These are phyloP conservation scores for Diaporthe sp. DNA, from an alignment of 2,329 filamentous ascomycete species.

Conservation along the genomic window DNA sequence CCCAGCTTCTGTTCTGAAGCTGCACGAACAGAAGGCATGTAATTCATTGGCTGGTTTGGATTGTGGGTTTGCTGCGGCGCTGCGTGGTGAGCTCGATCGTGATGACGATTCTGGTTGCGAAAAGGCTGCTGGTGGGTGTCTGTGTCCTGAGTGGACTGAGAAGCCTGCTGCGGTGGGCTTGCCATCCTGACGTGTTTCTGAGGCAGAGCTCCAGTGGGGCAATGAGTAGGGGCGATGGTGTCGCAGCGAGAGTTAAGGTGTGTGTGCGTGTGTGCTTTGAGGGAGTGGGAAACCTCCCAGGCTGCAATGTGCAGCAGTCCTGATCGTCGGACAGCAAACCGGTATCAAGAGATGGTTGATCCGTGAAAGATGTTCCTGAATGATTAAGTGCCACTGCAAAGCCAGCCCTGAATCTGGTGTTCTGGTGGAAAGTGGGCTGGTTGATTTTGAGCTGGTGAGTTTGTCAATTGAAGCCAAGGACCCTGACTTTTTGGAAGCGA, in stretches of 20 bases:
- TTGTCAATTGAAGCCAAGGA: background rate
- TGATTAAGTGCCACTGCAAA: background rate
- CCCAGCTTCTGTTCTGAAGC: conserved; percentile 55
- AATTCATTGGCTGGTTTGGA: conserved; percentile 38
- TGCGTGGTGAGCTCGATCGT: conserved; percentile 12
- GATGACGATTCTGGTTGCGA: conserved; percentile 14
- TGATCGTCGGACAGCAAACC: conserved; percentile 14
- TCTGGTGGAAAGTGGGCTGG: background rate
- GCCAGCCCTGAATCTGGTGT: conserved; percentile 13
- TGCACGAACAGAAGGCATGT: conserved; percentile 45
- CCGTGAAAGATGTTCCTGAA: background rate
- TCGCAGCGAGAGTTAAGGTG: background rate
- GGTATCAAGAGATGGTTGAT: background rate
- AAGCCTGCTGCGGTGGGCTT: conserved; percentile 5
- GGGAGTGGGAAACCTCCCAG: background rate
- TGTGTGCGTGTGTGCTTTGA: background rate
- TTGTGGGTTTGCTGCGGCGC: conserved; percentile 13
- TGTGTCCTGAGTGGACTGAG: conserved; percentile 15
- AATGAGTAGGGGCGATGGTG: background rate
- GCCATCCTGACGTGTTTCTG: conserved; percentile 21
- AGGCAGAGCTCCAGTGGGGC: conserved; percentile 8
- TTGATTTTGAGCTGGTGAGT: background rate
- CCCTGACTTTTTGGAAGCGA: conserved; percentile 32
- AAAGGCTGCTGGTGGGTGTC: conserved; percentile 9
- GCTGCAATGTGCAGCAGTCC: conserved; percentile 13